Conservation (phyloP, 371 early-diverging fungal species). For the Globomyces sp. region DNA sequence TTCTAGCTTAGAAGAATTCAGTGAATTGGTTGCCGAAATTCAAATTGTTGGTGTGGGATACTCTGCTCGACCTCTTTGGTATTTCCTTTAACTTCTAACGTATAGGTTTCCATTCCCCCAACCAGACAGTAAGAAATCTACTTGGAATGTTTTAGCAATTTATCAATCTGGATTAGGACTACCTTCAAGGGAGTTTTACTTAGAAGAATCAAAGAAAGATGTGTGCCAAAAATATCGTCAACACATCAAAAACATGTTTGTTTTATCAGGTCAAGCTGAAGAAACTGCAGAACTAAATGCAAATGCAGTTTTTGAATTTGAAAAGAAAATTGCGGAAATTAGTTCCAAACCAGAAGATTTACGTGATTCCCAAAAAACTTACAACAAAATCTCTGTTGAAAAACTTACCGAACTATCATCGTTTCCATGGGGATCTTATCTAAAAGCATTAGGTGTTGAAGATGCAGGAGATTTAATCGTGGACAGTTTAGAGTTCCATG, state of each 20-base stretch:
- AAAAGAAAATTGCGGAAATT: constrained; percentile 19
- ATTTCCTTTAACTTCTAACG: not conserved
- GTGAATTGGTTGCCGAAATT: constrained; percentile 13
- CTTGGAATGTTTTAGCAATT: constrained; percentile 11
- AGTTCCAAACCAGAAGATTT: constrained; percentile 5
- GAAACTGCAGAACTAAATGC: constrained; percentile 14
- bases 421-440: constrained; percentile 16
- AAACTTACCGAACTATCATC: constrained; percentile 4
- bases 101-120: no score
- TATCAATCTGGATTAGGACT: constrained; percentile 20
- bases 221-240: not conserved
- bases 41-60: not conserved
- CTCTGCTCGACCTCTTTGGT: constrained; percentile 4
- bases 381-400: constrained; percentile 20
- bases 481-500: not conserved
- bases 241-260: constrained; percentile 6
- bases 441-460: not conserved
- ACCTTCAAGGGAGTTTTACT: constrained; percentile 20
- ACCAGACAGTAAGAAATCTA: constrained; percentile 20
- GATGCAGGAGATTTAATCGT: constrained; percentile 12
- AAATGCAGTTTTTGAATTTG: constrained; percentile 19
- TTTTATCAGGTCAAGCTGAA: constrained; percentile 2
- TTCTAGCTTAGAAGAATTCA: not conserved
- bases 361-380: constrained; percentile 18
- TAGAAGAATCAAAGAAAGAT: constrained; percentile 17